A percentile compares a stretch with the other conserved stretches of the same genome.
phyloP scores from a whole-genome alignment of 768 basidiomycete genomes.

The Lactarius vividus region DNA sequence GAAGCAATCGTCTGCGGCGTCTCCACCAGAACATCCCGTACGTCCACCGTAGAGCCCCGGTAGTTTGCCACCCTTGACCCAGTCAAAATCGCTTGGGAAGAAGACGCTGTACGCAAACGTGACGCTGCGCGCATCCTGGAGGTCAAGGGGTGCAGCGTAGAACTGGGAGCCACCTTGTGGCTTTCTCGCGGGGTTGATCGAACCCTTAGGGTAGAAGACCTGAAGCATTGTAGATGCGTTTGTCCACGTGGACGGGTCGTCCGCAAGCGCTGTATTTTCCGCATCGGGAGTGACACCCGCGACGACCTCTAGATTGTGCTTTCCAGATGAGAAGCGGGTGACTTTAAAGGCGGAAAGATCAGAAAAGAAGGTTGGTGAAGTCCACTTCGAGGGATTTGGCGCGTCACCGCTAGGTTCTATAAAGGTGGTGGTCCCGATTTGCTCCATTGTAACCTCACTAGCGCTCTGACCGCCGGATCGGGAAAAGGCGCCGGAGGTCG shows the following conservation, averaged over 20 bases:
- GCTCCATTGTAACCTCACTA: not conserved
- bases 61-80: constrained; percentile 80
- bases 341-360: constrained; percentile 23
- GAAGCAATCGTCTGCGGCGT: constrained; percentile 70
- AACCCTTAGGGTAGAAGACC: constrained; percentile 63
- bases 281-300: constrained; percentile 16
- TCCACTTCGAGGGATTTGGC: constrained; percentile 15
- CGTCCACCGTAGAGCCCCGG: constrained; percentile 78
- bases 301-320: constrained; percentile 19
- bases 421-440: not conserved
- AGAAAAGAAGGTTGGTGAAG: constrained; percentile 10
- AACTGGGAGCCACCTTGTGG: constrained; percentile 76
- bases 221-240: constrained; percentile 49
- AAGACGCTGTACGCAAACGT: constrained; percentile 70
- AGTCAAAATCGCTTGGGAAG: constrained; percentile 72
- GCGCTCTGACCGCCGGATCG: not conserved
- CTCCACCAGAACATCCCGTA: constrained; percentile 67
- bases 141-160: constrained; percentile 47
- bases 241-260: constrained; percentile 29
- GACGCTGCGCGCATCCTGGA: constrained; percentile 49
- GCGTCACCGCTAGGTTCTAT: not conserved
- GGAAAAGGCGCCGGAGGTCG: not conserved
- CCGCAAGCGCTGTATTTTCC: not conserved
- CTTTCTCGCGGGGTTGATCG: constrained; percentile 56
- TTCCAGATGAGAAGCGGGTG: constrained; percentile 23